These are phyloP conservation scores for Haplosporangium sp. DNA, from an alignment of 371 early-diverging fungal genomes.

Conservation along the genomic window DNA sequence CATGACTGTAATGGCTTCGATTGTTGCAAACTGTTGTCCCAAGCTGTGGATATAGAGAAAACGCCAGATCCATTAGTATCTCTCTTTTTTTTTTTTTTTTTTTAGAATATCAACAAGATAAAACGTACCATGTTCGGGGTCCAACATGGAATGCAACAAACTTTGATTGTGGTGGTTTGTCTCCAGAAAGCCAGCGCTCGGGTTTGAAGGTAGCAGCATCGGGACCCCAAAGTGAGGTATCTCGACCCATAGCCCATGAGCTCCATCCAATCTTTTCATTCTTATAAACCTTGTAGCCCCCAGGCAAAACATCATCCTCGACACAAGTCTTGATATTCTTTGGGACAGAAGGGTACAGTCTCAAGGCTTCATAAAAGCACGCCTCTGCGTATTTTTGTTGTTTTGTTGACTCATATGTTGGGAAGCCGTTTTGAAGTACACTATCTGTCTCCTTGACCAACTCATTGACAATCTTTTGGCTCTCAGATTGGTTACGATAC, in stretches of 20 bases:
- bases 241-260: slow-evolving; percentile 65
- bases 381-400: slow-evolving; percentile 70
- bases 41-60: slow-evolving; percentile 26
- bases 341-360: slow-evolving; percentile 82
- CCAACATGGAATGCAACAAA: slow-evolving; percentile 49
- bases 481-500: slow-evolving; percentile 52
- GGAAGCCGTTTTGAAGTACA: slow-evolving; percentile 56
- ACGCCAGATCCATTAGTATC: neutral
- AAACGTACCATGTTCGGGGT: slow-evolving; percentile 43
- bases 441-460: slow-evolving; percentile 67
- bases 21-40: slow-evolving; percentile 68
- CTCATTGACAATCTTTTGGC: slow-evolving; percentile 62
- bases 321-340: slow-evolving; percentile 72
- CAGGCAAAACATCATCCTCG: slow-evolving; percentile 76
- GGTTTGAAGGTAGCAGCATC: slow-evolving; percentile 69
- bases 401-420: slow-evolving; percentile 61
- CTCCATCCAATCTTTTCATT: slow-evolving; percentile 68
- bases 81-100: no score
- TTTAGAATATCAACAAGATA: neutral
- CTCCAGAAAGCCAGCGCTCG: slow-evolving; percentile 70
- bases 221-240: slow-evolving; percentile 68
- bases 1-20: slow-evolving; percentile 65
- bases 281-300: slow-evolving; percentile 69
- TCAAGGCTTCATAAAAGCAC: slow-evolving; percentile 74
- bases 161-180: slow-evolving; percentile 52